phyloP scores from a whole-genome alignment of 2,329 filamentous ascomycete species.

The Escovopsis sp. region DNA sequence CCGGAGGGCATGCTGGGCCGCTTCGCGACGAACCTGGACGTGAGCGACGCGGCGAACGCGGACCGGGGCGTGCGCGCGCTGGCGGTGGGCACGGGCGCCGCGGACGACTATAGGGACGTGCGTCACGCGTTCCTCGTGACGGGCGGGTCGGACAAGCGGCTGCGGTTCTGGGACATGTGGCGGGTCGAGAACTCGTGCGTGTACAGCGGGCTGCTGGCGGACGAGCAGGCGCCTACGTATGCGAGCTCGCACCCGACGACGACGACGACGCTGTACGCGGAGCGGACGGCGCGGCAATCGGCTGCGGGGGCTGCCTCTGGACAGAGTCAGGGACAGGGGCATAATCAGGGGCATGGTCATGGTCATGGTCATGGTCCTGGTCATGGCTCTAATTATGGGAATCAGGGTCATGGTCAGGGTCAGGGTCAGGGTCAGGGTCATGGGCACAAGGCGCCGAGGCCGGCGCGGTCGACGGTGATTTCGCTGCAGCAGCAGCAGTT shows the following conservation, averaged over 20 bases:
- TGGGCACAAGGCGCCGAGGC: conserved; percentile 24
- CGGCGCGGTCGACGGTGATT: conserved; percentile 68
- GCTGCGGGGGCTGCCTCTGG: conserved; percentile 16
- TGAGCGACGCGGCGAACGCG: conserved; percentile 34
- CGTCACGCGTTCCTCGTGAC: conserved; percentile 75
- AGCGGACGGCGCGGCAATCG: conserved; percentile 34
- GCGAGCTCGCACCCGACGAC: conserved; percentile 45
- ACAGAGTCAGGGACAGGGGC: background rate
- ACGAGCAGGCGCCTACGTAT: conserved; percentile 62
- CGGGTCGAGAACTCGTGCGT: conserved; percentile 64
- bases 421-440: conserved; percentile 4
- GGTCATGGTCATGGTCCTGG: background rate
- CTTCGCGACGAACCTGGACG: conserved; percentile 62
- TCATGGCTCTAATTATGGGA: conserved; percentile 11
- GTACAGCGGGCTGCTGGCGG: conserved; percentile 59
- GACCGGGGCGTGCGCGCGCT: conserved; percentile 64
- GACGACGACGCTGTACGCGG: conserved; percentile 49
- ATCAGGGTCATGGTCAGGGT: conserved; percentile 9
- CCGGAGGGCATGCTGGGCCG: conserved; percentile 74
- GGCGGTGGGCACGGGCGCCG: conserved; percentile 56
- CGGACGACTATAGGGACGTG: conserved; percentile 52
- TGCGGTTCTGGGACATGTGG: conserved; percentile 85
- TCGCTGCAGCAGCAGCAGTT: conserved; percentile 77
- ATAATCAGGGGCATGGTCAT: too few relatives aligned
- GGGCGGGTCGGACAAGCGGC: conserved; percentile 74